phyloP scores from a whole-genome alignment of 2,329 filamentous ascomycete species.

The Emergomyces africanus region DNA sequence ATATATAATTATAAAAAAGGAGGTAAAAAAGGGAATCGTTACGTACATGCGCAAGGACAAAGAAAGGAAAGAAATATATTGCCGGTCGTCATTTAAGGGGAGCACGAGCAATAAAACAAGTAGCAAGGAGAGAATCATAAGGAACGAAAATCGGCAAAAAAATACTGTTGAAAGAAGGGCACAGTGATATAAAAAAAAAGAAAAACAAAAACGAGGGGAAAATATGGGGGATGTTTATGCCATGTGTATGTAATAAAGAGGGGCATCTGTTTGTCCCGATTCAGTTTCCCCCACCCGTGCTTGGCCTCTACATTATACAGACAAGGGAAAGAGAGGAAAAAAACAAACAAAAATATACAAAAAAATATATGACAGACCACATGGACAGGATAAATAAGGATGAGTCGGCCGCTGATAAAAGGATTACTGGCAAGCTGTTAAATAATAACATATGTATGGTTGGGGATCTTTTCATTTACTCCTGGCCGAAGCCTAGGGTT shows the following conservation, averaged over 20 bases:
- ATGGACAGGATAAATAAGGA: not conserved
- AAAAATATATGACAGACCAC: not conserved
- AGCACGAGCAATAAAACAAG: not conserved
- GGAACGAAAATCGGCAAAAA: not conserved
- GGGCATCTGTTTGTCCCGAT: not conserved
- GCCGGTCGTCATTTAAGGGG: not conserved
- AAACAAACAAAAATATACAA: not conserved
- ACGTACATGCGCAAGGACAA: not conserved
- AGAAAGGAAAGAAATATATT: not conserved
- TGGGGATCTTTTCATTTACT: conserved; percentile 39
- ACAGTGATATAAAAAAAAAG: not conserved
- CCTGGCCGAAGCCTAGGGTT: conserved; percentile 96
- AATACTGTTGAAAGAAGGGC: not conserved
- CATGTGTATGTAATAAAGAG: not conserved
- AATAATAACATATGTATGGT: not conserved
- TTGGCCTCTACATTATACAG: not conserved
- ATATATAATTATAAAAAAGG: not conserved
- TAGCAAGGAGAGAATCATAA: not conserved
- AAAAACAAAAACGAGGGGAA: no score
- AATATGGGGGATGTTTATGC: not conserved
- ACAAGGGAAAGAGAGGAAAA: not conserved
- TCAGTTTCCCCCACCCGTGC: not conserved
- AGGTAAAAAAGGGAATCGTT: conserved; percentile 1
- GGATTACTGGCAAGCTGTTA: not conserved
- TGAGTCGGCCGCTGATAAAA: not conserved